Base-by-base conservation (phyloP, 2,329 filamentous ascomycete genomes). In the Neoascochyta sp. region DNA sequence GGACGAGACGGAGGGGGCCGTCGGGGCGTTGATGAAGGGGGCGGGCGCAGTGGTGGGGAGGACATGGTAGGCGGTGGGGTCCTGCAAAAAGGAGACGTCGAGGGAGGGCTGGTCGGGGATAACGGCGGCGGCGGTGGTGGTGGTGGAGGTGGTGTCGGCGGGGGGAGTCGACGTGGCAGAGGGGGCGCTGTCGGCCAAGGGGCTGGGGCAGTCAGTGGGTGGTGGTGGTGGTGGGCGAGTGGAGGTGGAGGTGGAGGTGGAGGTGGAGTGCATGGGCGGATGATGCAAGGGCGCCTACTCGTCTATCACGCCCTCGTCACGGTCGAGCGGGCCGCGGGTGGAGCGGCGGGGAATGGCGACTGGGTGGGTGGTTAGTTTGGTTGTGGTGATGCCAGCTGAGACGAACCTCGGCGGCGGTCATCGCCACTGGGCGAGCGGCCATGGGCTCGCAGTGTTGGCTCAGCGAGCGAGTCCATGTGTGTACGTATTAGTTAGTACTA, bases 1-100 rank as follows among this genome's bases (percentile, higher is more conserved):
- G 1, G 83, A 78, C 16, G 52, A 50, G 22, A 59, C 27, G 7
- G 77, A 73, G 1, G 86, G 81, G 43, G 81, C 77, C 39, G 80
- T 71, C 12, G 78, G 62, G 0, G 85, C 76, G 42, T 76, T 76
- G 39, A 85, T 78, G 60, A 95, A 90, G 3, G 86, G 66, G 6
- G 66, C 64, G 4, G 76, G 75, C 28, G 74, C 68, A 78, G 71
- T 10, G 74, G 75, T 56, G 1, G 83, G 80, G 14, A 95, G 70
- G 2, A 83, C 79, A 56, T 95, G 89, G 67, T 90, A 95, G 33
- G 89, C 82, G 43, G 86, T 78, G 3, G 86, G 81, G 12, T 81
- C 78, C 8, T 92, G 75, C 24, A 95, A 78, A 59, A 83, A 90
- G 17, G 35, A 36, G 11, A 39, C 27, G 36, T 39, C 36, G 27